phyloP scores from a whole-genome alignment of 2,329 filamentous ascomycete genomes.

The Fusarium euwallaceae region DNA sequence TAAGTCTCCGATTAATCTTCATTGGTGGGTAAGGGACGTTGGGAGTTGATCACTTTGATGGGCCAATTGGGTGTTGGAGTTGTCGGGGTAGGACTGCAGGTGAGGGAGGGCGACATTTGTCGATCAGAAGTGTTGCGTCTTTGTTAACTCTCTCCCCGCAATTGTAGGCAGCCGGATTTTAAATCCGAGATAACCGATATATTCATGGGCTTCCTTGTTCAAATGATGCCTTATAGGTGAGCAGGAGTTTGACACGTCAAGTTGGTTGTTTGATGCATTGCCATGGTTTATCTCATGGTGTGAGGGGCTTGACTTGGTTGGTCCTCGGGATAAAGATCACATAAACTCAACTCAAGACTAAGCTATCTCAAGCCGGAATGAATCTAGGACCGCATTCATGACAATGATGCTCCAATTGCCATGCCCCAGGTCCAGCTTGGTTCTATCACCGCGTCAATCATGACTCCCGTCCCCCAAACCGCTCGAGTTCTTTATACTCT shows the following conservation, averaged over 20 bases:
- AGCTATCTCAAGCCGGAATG: neutral
- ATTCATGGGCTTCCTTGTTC: neutral
- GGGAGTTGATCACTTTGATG: neutral
- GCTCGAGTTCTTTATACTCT: conserved; percentile 10
- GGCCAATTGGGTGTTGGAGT: neutral
- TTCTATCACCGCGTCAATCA: neutral
- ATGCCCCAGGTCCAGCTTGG: neutral
- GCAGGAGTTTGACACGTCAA: neutral
- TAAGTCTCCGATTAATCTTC: neutral
- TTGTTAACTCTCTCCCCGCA: neutral
- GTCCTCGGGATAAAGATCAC: neutral
- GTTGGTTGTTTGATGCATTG: neutral
- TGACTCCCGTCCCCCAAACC: neutral
- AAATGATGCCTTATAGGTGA: neutral
- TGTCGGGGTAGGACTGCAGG: neutral
- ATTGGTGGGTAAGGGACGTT: neutral
- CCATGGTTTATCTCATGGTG: neutral
- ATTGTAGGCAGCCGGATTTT: neutral
- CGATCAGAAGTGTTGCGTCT: neutral
- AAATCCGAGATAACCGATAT: neutral
- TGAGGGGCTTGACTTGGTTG: neutral
- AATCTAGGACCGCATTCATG: neutral
- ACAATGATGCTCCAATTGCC: neutral
- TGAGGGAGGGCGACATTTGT: neutral
- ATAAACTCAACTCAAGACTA: neutral